These are phyloP conservation scores for Massariosphaeria phaeospora DNA, from an alignment of 495 filamentous ascomycete genomes.

Conservation along the genomic window DNA sequence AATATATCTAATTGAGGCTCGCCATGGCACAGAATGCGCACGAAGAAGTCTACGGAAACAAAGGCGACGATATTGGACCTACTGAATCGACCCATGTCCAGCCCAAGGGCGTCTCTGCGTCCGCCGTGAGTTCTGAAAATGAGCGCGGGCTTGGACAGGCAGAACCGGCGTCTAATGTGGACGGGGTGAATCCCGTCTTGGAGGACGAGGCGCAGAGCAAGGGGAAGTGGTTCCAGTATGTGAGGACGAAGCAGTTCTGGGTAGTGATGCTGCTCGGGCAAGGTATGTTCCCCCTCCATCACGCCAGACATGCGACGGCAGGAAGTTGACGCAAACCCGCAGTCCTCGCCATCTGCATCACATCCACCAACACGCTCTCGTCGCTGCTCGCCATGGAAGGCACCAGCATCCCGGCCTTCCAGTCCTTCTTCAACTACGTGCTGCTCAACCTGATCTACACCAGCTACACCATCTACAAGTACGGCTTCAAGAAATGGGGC, in stretches of 20 bases:
- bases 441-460: slow-evolving; percentile 80
- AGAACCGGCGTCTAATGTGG: slow-evolving; percentile 23
- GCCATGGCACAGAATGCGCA: slow-evolving; percentile 17
- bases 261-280: slow-evolving; percentile 71
- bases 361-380: slow-evolving; percentile 82
- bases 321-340: too few species aligned
- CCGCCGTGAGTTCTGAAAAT: slow-evolving; percentile 29
- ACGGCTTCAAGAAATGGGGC: slow-evolving; percentile 68
- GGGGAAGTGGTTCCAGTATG: slow-evolving; percentile 66
- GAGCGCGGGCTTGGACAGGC: slow-evolving; percentile 20
- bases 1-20: too few species aligned
- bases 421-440: slow-evolving; percentile 90
- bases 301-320: too few species aligned
- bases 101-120: slow-evolving; percentile 29
- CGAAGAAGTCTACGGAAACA: slow-evolving; percentile 15
- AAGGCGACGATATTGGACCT: slow-evolving; percentile 29
- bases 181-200: slow-evolving; percentile 41
- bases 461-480: slow-evolving; percentile 71
- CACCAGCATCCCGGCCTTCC: slow-evolving; percentile 92
- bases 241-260: slow-evolving; percentile 83
- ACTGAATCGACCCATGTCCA: slow-evolving; percentile 31
- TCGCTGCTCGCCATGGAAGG: slow-evolving; percentile 60
- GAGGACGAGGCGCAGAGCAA: slow-evolving; percentile 41
- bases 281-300: background rate
- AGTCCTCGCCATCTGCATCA: slow-evolving; percentile 85